These are phyloP conservation scores for Pyrenophora tritici-repentis DNA, from an alignment of 2,329 filamentous ascomycete genomes.

Conservation along the genomic window DNA sequence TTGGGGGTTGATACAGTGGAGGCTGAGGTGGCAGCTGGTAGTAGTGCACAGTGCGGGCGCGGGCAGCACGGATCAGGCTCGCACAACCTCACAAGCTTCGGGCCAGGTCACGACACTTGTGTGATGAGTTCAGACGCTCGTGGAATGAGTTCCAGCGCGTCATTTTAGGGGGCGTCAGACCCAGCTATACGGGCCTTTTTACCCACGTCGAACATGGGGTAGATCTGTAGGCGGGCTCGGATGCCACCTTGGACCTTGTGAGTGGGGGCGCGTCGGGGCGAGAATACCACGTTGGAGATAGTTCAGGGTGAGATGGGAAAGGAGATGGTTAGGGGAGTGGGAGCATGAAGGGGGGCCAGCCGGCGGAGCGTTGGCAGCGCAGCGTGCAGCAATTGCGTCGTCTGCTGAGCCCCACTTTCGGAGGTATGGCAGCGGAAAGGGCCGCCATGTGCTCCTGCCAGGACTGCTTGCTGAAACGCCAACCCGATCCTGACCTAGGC, in stretches of 20 bases:
- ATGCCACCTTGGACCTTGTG: not conserved
- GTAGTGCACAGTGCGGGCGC: not conserved
- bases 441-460: constrained; percentile 6
- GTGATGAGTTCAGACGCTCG: not conserved
- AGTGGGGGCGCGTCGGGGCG: not conserved
- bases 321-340: not conserved
- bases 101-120: not conserved
- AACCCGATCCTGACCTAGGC: not conserved
- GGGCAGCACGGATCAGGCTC: not conserved
- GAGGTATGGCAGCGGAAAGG: constrained; percentile 19
- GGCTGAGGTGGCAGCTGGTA: constrained; percentile 2
- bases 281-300: not conserved
- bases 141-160: constrained; percentile 4
- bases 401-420: constrained; percentile 11
- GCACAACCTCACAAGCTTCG: no score
- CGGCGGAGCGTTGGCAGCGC: not conserved
- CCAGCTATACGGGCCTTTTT: not conserved
- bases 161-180: not conserved
- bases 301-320: not conserved
- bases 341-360: not conserved
- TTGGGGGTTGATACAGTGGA: constrained; percentile 3
- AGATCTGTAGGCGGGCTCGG: not conserved
- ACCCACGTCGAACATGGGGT: constrained; percentile 2
- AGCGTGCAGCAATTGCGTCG: constrained; percentile 4
- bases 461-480: constrained; percentile 8